phyloP scores from a whole-genome alignment of 2,329 filamentous ascomycete genomes.

The Alternaria angustiovoidea region DNA sequence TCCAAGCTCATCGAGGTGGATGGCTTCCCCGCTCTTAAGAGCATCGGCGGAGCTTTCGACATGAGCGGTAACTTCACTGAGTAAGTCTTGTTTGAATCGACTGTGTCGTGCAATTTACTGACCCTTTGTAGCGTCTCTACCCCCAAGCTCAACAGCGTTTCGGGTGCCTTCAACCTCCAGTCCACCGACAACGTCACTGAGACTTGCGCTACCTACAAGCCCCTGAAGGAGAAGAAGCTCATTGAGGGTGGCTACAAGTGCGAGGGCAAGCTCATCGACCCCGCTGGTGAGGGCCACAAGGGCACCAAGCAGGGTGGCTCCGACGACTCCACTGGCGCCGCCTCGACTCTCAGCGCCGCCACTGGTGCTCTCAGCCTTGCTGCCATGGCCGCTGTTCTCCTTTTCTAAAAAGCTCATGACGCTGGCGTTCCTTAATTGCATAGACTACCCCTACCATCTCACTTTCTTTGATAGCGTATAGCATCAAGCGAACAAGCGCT shows the following conservation, averaged over 20 bases:
- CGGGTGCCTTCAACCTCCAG: slow-evolving; percentile 61
- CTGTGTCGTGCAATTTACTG: slow-evolving; percentile 27
- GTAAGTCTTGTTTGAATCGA: slow-evolving; percentile 63
- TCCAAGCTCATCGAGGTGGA: slow-evolving; percentile 71
- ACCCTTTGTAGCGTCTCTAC: slow-evolving; percentile 69
- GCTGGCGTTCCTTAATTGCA: slow-evolving; percentile 51
- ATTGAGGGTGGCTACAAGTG: slow-evolving; percentile 55
- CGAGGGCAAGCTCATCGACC: slow-evolving; percentile 49
- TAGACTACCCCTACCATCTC: slow-evolving; percentile 50
- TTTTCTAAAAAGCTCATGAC: slow-evolving; percentile 54
- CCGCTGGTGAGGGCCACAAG: slow-evolving; percentile 47
- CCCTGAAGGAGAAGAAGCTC: slow-evolving; percentile 54
- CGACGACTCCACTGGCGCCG: slow-evolving; percentile 45
- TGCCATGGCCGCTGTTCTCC: slow-evolving; percentile 58
- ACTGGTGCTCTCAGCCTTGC: slow-evolving; percentile 54
- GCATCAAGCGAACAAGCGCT: slow-evolving; percentile 37
- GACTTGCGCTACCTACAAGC: slow-evolving; percentile 55
- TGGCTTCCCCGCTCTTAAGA: slow-evolving; percentile 72
- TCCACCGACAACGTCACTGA: slow-evolving; percentile 53
- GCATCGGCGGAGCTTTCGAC: slow-evolving; percentile 80
- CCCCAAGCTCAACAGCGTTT: slow-evolving; percentile 60
- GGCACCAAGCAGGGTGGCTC: slow-evolving; percentile 40
- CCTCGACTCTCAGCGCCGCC: slow-evolving; percentile 52
- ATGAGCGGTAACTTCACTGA: slow-evolving; percentile 83
- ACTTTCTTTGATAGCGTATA: slow-evolving; percentile 46